Conservation (phyloP, 805 yeast species). For the Clavispora vitiphila region DNA sequence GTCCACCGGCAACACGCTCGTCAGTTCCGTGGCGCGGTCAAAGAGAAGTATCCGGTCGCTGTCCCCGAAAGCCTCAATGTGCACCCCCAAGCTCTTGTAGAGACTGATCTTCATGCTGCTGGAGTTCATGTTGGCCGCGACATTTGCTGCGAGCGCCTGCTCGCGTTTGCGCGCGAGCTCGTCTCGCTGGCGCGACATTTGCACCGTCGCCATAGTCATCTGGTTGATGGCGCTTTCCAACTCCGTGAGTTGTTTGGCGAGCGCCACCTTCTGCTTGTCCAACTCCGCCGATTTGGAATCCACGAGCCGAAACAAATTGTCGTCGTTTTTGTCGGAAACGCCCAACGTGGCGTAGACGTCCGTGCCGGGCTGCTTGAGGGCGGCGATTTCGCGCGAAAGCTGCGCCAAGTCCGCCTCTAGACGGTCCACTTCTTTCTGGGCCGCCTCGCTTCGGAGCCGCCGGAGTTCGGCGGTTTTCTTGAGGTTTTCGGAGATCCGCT, state of each 20-base stretch:
- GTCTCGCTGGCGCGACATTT: slow-evolving; percentile 32
- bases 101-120: slow-evolving; percentile 51
- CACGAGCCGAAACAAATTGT: slow-evolving; percentile 24
- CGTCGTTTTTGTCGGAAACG: slow-evolving; percentile 6
- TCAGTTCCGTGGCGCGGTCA: slow-evolving; percentile 41
- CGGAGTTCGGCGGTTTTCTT: slow-evolving; percentile 25
- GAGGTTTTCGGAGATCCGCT: slow-evolving; percentile 38
- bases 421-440: slow-evolving; percentile 8
- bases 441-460: slow-evolving; percentile 16
- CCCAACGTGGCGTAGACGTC: slow-evolving; percentile 18
- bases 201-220: slow-evolving; percentile 28
- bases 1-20: slow-evolving; percentile 49
- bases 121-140: slow-evolving; percentile 36
- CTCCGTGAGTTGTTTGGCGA: slow-evolving; percentile 51
- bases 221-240: slow-evolving; percentile 39
- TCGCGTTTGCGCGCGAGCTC: slow-evolving; percentile 27
- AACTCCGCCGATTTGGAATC: slow-evolving; percentile 25
- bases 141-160: slow-evolving; percentile 27
- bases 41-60: slow-evolving; percentile 44
- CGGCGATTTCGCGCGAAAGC: slow-evolving; percentile 15
- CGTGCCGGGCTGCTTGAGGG: slow-evolving; percentile 19
- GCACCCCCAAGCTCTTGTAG: slow-evolving; percentile 56
- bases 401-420: slow-evolving; percentile 12
- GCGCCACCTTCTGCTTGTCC: slow-evolving; percentile 44
- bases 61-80: slow-evolving; percentile 29